Base-by-base conservation (phyloP, 1,284 basidiomycete species). In the Lignosus rhinocerotis region DNA sequence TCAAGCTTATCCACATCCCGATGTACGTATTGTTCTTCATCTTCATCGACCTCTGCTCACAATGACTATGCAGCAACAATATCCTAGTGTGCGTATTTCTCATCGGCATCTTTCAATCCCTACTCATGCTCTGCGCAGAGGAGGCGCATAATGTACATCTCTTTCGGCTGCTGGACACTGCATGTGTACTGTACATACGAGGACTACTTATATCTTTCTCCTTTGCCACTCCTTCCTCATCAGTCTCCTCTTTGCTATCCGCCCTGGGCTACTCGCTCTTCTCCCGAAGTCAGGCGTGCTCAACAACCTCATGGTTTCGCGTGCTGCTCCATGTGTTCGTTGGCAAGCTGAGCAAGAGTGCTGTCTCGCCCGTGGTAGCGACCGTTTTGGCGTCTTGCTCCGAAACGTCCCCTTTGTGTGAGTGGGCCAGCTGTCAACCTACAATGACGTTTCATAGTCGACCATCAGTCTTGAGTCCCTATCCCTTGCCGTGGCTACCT, bases 1-100 rank as follows among this genome's bases (percentile, higher is more conserved):
- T 96, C 66, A 96, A 96, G 77, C 85, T 96, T 65, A 94, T 96
- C 69, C 94, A 96, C 76, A 96, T 96, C 74, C 94, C 94, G 66
- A 95, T 96, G 93, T 94, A 67, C 79, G 92, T 85, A 41, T 16
- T 55, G 54, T 60, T 47, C 54, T 45, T 56, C 49, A n/a, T 39
- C 42, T 7, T 42, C 34, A 25, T 42, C 17, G 3, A 56, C 21
- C 38, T 38, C 44, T 38, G 59, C 71, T 75, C 33, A 78, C 61
- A 46, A 14, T 31, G 46, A 56, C 34, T 51, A 56, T 54, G 21
- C 68, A 94, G 93, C 82, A 96, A 95, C 78, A 95, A 95, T 75
- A 95, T 96, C 66, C 84, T 96, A 66, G 93, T 96, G 93, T 96
- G 83, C 70, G 93, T 90, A 9, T 49, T 48, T 3, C 10, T 6